phyloP scores from a whole-genome alignment of 2,329 filamentous ascomycete genomes.

The Septoria petroselini region DNA sequence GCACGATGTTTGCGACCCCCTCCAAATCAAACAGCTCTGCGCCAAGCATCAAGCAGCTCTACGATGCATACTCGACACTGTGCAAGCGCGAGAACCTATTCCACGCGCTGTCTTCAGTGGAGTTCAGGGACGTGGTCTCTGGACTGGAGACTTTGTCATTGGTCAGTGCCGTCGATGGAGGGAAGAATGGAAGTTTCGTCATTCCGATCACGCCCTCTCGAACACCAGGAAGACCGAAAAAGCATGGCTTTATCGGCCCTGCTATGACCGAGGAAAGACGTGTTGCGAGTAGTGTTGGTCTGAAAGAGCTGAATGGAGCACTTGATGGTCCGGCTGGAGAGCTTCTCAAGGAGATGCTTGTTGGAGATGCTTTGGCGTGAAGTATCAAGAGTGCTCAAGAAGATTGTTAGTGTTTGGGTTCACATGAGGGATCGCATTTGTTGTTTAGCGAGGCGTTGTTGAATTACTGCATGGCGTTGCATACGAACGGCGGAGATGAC shows the following conservation, averaged over 20 bases:
- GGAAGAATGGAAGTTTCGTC: slow-evolving; percentile 63
- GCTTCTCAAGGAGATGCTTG: slow-evolving; percentile 39
- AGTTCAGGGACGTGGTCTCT: slow-evolving; percentile 89
- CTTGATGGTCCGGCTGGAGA: slow-evolving; percentile 39
- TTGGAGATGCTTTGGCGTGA: slow-evolving; percentile 29
- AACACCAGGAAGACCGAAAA: slow-evolving; percentile 49
- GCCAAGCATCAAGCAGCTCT: slow-evolving; percentile 79
- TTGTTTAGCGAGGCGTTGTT: not conserved
- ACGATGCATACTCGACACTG: slow-evolving; percentile 75
- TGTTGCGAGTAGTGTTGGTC: slow-evolving; percentile 37
- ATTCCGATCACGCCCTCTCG: slow-evolving; percentile 64
- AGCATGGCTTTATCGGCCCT: slow-evolving; percentile 43
- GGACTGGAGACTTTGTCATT: slow-evolving; percentile 86
- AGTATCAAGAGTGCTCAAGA: too few relatives aligned
- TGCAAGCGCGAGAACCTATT: slow-evolving; percentile 87
- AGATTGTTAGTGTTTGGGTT: not conserved
- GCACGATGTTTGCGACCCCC: slow-evolving; percentile 40
- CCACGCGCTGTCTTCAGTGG: slow-evolving; percentile 82
- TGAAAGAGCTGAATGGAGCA: slow-evolving; percentile 36
- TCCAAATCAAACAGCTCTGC: slow-evolving; percentile 49
- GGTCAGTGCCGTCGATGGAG: slow-evolving; percentile 65
- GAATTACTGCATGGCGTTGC: not conserved
- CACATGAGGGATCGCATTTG: not conserved
- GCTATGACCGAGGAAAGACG: slow-evolving; percentile 60
- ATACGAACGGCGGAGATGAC: not conserved